Base-by-base conservation (phyloP, 208 protist species). In the Vickermania ingenoplastis region DNA sequence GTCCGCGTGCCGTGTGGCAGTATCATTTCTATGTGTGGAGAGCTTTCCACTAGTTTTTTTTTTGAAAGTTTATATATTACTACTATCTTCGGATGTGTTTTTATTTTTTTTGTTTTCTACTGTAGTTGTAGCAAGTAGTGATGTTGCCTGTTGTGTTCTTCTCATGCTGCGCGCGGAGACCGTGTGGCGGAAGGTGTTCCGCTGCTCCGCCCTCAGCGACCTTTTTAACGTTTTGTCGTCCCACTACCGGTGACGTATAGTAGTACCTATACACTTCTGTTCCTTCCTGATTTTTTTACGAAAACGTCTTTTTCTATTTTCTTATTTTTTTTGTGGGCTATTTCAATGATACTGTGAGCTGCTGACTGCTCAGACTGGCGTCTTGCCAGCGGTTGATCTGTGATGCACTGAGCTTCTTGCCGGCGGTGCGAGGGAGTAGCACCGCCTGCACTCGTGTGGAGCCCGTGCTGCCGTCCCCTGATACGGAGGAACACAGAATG, bases 281-380 rank as follows among this genome's bases (percentile, higher is more conserved):
- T 48, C 36, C 7, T 48, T 48, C 17, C 7, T 48, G 36, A n/a
- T 48, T 48, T 48, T 48, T 48, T 48, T 48, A n/a, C 11, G 7
- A 13, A 25, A 24, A 55, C 17, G 14, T 64, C 23, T 58, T 54
- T 41, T 62, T 58, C 22, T 29, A 41, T 54, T 54, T 57, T 7
- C 48, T 27, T 23, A 54, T 11, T 65, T 67, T 30, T 74, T 13
- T 68, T 73, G 49, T 62, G 29, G 45, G 48, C 49, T 28, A n/a
- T 57, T 61, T 57, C 45, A n/a, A 41, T 49, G 2, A 54, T 66
- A 53, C 17, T 17, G 11, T 7, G 7, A 17, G 36, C 17, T 48
- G 7, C 36, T 48, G 36, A 7, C 36, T 48, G 7, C 17, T 48
- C 17, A 17, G 7, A n/a, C 17, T 48, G 11, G 17, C 17, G 36